phyloP scores from a whole-genome alignment of 2,329 filamentous ascomycete genomes.

The Apiospora koreana region DNA sequence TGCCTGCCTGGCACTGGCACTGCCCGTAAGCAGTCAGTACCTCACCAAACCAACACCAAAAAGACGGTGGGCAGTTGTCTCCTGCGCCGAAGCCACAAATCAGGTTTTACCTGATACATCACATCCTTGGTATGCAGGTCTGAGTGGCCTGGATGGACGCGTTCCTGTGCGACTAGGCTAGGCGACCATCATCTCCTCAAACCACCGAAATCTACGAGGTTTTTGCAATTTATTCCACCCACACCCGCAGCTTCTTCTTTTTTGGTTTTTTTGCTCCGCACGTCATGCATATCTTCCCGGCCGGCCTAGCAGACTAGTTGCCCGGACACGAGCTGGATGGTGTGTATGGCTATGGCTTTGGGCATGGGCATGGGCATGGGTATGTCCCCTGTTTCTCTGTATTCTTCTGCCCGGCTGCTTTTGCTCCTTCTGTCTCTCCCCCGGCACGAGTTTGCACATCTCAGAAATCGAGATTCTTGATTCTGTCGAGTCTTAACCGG shows the following conservation, averaged over 20 bases:
- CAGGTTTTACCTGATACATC: not conserved
- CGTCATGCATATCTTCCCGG: conserved; percentile 20
- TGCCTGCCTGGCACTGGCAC: not conserved
- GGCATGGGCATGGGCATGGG: too few relatives aligned
- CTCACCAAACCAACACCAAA: not conserved
- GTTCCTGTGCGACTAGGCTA: not conserved
- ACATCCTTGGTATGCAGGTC: not conserved
- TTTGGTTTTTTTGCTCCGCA: not conserved
- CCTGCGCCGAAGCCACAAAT: not conserved
- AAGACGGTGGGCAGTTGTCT: not conserved
- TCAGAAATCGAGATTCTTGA: not conserved
- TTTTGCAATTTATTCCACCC: not conserved
- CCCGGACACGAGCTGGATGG: conserved; percentile 22
- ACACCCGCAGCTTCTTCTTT: not conserved
- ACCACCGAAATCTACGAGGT: not conserved
- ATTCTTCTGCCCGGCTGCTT: not conserved
- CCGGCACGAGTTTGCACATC: not conserved
- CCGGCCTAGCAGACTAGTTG: conserved; percentile 16
- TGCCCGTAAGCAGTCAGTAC: not conserved
- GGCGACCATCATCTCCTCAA: too few relatives aligned
- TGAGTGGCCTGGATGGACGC: not conserved
- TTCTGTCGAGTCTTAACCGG: not conserved
- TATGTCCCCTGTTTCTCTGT: not conserved
- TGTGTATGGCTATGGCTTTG: not conserved
- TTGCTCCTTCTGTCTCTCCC: not conserved